phyloP scores from a whole-genome alignment of 768 basidiomycete species.

The Pholiota microspora region DNA sequence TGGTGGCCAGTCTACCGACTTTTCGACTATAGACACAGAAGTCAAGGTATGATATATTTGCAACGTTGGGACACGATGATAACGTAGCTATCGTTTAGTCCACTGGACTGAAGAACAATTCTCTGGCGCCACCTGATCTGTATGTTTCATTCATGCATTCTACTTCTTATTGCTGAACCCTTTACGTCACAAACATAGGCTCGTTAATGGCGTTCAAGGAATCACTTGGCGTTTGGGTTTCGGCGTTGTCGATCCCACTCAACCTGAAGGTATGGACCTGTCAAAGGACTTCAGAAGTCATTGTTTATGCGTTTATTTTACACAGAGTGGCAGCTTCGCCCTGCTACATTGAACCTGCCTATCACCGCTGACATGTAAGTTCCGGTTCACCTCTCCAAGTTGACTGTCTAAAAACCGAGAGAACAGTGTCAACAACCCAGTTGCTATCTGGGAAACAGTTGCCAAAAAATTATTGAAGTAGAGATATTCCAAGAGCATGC shows the following conservation, averaged over 20 bases:
- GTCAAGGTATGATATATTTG: conserved; percentile 39
- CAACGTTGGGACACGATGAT: background rate
- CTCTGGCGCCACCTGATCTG: conserved; percentile 64
- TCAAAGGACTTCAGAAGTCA: background rate
- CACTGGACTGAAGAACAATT: conserved; percentile 49
- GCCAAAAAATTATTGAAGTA: conserved; percentile 26
- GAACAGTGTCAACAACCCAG: conserved; percentile 53
- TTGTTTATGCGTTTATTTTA: background rate
- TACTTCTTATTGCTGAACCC: background rate
- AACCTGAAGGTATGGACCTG: conserved; percentile 51
- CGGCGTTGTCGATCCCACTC: conserved; percentile 46
- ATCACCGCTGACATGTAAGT: conserved; percentile 49
- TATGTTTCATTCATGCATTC: conserved; percentile 23
- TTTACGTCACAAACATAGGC: conserved; percentile 24
- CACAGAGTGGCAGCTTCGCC: conserved; percentile 59
- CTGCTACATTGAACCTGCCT: conserved; percentile 52
- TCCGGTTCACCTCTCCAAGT: no score
- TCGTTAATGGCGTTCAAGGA: conserved; percentile 59
- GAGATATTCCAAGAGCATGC: background rate
- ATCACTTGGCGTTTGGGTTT: conserved; percentile 64
- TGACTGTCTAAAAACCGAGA: no score
- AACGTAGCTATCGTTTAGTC: conserved; percentile 30
- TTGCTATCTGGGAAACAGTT: conserved; percentile 53
- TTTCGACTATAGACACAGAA: conserved; percentile 58
- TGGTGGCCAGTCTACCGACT: conserved; percentile 62